Percentiles rank a stretch among this genome's conserved stretches.
Conservation (phyloP, 2,329 filamentous ascomycete species). For the Paraphaeosphaeria minitans region DNA sequence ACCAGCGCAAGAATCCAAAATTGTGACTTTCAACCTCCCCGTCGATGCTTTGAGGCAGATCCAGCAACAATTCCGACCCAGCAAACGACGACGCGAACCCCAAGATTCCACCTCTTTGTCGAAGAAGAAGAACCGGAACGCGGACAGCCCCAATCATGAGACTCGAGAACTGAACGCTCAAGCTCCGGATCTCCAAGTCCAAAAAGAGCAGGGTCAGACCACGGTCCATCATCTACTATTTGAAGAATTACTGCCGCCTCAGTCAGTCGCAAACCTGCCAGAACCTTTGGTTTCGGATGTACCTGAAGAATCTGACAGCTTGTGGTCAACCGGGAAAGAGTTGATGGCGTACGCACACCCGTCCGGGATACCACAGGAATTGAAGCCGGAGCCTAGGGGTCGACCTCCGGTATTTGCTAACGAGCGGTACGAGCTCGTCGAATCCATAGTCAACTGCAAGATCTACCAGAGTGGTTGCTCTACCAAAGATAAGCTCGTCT, state of each 20-base stretch:
- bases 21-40: background rate
- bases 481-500: constrained; percentile 54
- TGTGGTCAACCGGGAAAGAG: background rate
- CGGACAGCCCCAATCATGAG: background rate
- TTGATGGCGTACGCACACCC: constrained; percentile 21
- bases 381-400: constrained; percentile 39
- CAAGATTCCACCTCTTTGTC: background rate
- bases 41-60: background rate
- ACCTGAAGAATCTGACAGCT: background rate
- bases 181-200: background rate
- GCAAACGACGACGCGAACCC: background rate
- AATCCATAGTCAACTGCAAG: constrained; percentile 67
- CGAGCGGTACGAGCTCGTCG: constrained; percentile 64
- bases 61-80: too few species aligned
- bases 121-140: background rate
- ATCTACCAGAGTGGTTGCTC: constrained; percentile 66
- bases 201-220: background rate
- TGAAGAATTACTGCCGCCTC: background rate
- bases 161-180: background rate
- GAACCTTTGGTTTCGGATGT: too few species aligned
- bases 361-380: constrained; percentile 27
- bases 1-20: too few species aligned
- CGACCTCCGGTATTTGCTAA: constrained; percentile 62
- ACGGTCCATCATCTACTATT: background rate
- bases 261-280: background rate